Conservation (phyloP, 805 yeast genomes). For the Sugiyamaella boreocaroliniensis region DNA sequence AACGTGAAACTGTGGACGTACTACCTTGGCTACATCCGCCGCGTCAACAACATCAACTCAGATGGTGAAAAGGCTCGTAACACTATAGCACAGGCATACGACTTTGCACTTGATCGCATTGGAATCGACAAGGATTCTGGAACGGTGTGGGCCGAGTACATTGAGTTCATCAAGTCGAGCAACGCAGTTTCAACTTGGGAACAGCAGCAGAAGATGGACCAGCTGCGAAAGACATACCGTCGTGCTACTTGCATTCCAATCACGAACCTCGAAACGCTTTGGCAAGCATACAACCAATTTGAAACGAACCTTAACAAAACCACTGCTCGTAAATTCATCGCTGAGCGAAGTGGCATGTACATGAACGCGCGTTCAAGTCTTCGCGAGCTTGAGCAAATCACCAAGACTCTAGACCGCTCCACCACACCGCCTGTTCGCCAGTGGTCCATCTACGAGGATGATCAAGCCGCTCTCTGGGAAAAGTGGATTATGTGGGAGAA, state of each 20-base stretch:
- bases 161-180: constrained; percentile 64
- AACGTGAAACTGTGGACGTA: constrained; percentile 66
- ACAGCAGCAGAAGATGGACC: constrained; percentile 70
- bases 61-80: constrained; percentile 79
- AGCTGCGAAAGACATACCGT: constrained; percentile 65
- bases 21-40: constrained; percentile 73
- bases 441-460: constrained; percentile 23
- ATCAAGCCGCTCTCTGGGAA: constrained; percentile 54
- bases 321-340: constrained; percentile 77
- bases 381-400: constrained; percentile 59
- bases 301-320: constrained; percentile 69
- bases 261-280: constrained; percentile 58
- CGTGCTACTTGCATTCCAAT: constrained; percentile 71
- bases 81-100: constrained; percentile 72
- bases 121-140: constrained; percentile 73
- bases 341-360: constrained; percentile 74
- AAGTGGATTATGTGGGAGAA: constrained; percentile 78
- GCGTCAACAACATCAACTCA: constrained; percentile 54
- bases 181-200: constrained; percentile 66
- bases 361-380: constrained; percentile 80
- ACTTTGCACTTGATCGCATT: constrained; percentile 68
- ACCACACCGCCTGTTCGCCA: constrained; percentile 28
- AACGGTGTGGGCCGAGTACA: constrained; percentile 71
- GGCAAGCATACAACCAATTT: constrained; percentile 78
- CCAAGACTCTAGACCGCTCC: constrained; percentile 43